These are phyloP conservation scores for Candida quercuum DNA, from an alignment of 805 yeast species.

Conservation along the genomic window DNA sequence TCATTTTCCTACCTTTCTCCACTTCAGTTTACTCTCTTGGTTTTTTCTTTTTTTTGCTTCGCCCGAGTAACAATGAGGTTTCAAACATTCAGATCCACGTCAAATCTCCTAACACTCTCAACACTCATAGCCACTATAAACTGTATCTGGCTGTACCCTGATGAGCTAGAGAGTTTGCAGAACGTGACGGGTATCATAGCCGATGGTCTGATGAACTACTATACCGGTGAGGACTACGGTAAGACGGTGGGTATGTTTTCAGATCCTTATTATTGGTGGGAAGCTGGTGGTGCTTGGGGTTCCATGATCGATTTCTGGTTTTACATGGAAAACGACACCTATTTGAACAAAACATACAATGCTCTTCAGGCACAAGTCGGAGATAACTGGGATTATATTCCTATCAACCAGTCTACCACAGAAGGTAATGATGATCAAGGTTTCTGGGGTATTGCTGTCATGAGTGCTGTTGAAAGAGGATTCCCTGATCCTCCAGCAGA, in stretches of 20 bases:
- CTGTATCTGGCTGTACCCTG: conserved; percentile 24
- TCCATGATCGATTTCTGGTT: conserved; percentile 60
- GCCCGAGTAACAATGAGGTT: not conserved
- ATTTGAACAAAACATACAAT: conserved; percentile 44
- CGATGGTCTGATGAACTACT: conserved; percentile 70
- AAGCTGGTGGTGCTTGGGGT: conserved; percentile 74
- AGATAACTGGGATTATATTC: conserved; percentile 61
- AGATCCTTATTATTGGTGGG: conserved; percentile 86
- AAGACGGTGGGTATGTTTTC: conserved; percentile 70
- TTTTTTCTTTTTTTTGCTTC: too few species aligned
- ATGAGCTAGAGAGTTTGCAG: conserved; percentile 25
- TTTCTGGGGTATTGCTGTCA: conserved; percentile 84
- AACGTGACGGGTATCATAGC: conserved; percentile 53
- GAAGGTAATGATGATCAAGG: conserved; percentile 96
- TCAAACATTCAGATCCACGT: too few species aligned
- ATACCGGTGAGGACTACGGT: conserved; percentile 56
- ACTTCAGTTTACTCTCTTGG: too few species aligned
- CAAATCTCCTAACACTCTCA: too few species aligned
- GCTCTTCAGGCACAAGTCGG: conserved; percentile 67
- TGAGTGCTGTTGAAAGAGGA: conserved; percentile 81
- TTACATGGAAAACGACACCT: conserved; percentile 63
- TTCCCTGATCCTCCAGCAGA: conserved; percentile 62
- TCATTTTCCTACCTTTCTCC: too few species aligned
- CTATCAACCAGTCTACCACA: conserved; percentile 73
- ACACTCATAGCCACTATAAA: conserved; percentile 3